Evolutionary conservation across 805 yeast species (phyloP), one percentile per base, ranked within the genome.

Genomic region (Suhomyces vadensis): DNA sequence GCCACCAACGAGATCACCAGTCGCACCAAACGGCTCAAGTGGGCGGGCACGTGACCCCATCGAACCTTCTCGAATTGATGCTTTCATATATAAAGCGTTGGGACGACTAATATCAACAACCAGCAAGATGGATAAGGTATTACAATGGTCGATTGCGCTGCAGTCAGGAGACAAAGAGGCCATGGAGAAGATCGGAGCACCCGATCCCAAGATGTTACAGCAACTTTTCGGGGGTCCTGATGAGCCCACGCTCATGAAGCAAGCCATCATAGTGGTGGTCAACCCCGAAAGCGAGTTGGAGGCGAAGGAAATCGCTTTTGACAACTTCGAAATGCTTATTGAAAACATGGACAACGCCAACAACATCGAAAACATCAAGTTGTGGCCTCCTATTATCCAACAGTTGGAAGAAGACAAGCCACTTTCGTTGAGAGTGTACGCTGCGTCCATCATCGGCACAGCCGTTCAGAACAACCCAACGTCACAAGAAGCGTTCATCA

Each of bases 321-420:
- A 92, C 52, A 88, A 89, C 61, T 85, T 92, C 57, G 97, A 92
- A 62, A 89, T 91, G 92, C 71, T 92, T 41, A 84, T 94, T 39
- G 98, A 92, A 60, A 90, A 90, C 57, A 65, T 92, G 48, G 98
- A 94, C 64, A 94, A 94, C 63, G 98, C 98, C 19, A 91, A 92
- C 65, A 89, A 89, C 57, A 83, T 92, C 52, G 92, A 87, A 51
- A 86, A 85, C 55, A 60, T 91, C 72, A 79, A 81, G 51, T 74
- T 90, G 50, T 94, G 98, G 99, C 80, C 75, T 17, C 71, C 82
- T 2, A 61, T 91, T 35, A 69, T 89, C n/a, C 60, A 64, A 1
- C 76, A 77, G 41, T 67, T 90, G 39, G 67, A 69, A 23, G 67
- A 67, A 25, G 65, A 69, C 5, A 49, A 41, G 9, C 60, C 60